A percentile compares a stretch with the other conserved stretches of the same genome.
phyloP scores from a whole-genome alignment of 352 stramenopile species.

The Globisporangium abappressorium region DNA sequence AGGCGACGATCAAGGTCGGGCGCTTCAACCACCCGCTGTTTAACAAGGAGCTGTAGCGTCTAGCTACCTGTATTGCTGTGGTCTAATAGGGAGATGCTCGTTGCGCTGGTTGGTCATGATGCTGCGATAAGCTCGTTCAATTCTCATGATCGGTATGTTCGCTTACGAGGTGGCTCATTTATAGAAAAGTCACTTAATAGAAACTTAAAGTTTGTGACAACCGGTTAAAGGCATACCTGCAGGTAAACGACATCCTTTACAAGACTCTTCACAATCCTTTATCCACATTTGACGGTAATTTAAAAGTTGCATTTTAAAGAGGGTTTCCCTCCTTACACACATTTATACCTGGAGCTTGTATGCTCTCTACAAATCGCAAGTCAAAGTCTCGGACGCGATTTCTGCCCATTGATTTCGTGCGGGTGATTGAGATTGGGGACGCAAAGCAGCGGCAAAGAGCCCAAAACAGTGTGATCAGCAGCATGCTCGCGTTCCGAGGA shows the following conservation, averaged over 20 bases:
- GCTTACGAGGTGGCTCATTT: neutral
- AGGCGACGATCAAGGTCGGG: conserved; percentile 61
- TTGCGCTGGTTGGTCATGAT: too few relatives aligned
- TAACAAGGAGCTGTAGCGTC: conserved; percentile 43
- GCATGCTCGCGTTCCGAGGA: conserved; percentile 50
- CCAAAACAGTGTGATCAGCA: neutral
- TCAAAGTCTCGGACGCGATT: neutral
- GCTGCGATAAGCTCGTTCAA: too few relatives aligned
- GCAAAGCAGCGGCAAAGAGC: neutral
- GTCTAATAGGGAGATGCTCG: too few relatives aligned
- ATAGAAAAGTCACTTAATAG: too few relatives aligned
- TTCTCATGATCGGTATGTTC: too few relatives aligned
- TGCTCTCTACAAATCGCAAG: neutral
- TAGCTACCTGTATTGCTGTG: neutral
- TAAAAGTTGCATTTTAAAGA: neutral
- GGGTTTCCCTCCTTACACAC: neutral
- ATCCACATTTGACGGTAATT: neutral
- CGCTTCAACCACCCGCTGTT: conserved; percentile 75
- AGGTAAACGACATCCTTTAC: neutral
- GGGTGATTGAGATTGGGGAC: neutral
- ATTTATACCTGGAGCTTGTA: neutral
- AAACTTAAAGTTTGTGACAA: too few relatives aligned
- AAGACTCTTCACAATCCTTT: neutral
- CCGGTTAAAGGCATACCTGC: too few relatives aligned
- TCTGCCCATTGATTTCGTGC: conserved; percentile 13